Evolutionary conservation across 164 flowering plant genomes (phyloP).

Genomic region (Magnolia kwangsiensis): DNA sequence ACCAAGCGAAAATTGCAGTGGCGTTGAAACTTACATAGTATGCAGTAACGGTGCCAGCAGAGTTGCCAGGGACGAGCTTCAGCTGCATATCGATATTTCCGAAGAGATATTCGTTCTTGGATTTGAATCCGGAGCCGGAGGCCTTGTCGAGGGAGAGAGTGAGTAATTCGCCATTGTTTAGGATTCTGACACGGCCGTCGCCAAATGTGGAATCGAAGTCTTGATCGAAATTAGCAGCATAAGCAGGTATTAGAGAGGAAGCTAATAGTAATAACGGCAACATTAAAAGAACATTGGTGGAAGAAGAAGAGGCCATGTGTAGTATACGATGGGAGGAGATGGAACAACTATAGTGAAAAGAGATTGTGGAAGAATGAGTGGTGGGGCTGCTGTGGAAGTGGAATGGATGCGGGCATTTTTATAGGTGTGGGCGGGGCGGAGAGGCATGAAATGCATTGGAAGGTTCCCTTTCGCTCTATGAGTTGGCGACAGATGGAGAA

Average conservation of each 20-base stretch:
- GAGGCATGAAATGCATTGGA: not conserved
- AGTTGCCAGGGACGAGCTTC: constrained; percentile 12
- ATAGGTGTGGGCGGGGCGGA: not conserved
- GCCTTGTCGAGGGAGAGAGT: constrained; percentile 7
- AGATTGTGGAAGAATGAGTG: not conserved
- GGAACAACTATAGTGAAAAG: not conserved
- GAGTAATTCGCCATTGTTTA: constrained; percentile 7
- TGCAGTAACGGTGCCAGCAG: constrained; percentile 10
- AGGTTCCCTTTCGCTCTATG: not conserved
- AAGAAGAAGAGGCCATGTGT: not conserved
- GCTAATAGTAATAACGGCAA: not conserved
- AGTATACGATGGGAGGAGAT: not conserved
- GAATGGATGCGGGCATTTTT: not conserved
- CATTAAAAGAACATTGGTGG: not conserved
- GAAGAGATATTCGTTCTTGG: constrained; percentile 11
- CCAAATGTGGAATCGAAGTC: constrained; percentile 12
- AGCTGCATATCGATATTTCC: constrained; percentile 10
- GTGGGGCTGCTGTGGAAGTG: not conserved
- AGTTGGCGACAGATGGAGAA: not conserved
- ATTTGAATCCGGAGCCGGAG: constrained; percentile 4
- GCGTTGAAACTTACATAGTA: constrained; percentile 5
- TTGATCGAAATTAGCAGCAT: constrained; percentile 15
- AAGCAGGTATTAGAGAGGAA: not conserved
- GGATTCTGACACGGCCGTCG: not conserved
- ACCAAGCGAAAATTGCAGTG: not conserved